Base-by-base conservation (phyloP, 2,329 filamentous ascomycete genomes). In the Gliomastix tumulicola region DNA sequence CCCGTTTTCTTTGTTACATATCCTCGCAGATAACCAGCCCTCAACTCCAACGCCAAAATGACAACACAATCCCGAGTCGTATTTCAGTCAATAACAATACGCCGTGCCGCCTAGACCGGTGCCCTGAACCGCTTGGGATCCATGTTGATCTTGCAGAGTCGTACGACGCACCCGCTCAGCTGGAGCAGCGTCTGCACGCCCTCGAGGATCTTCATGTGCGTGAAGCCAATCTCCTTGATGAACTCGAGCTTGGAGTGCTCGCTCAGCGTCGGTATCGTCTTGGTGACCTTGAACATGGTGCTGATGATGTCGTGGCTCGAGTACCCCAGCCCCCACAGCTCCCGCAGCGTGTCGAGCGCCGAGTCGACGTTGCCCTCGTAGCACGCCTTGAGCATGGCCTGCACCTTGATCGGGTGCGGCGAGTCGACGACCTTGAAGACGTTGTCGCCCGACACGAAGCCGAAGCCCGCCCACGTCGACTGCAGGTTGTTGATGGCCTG, bases 401-500 rank as follows among this genome's bases (percentile, higher is more conserved):
- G 92, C 19, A 98, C 88, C 62, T 97, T 97, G 66, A 97, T 89
- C 3, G 92, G 92, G 64, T 98, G 92, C 40, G 92, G 92, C 42
- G 85, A 89, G 59, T 98, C 92, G 35, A 98, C 92, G 8, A 98
- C 92, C 51, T 85, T 88, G 71, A 98, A 98, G 8, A 98, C 92
- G 54, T 97, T 97, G 62, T 97, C 90, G 13, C 89, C 89, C 38
- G 83, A 94, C n/a, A 98, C 86, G 51, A 98, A 94, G 2, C 89
- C 90, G 54, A 97, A 98, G 2, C 92, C 92, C 5, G 90, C 88
- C 60, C 73, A 79, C 0, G 92, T 97, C 47, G 86, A 94, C 60
- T 98, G 92, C 48, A 98, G 65, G 60, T 97, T 97, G 67, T 98
- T 98, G 70, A 98, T 95, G 23, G 92, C 92, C 65, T 98, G 92